These are phyloP conservation scores for Eutypella sp. DNA, from an alignment of 2,329 filamentous ascomycete species.

Conservation along the genomic window DNA sequence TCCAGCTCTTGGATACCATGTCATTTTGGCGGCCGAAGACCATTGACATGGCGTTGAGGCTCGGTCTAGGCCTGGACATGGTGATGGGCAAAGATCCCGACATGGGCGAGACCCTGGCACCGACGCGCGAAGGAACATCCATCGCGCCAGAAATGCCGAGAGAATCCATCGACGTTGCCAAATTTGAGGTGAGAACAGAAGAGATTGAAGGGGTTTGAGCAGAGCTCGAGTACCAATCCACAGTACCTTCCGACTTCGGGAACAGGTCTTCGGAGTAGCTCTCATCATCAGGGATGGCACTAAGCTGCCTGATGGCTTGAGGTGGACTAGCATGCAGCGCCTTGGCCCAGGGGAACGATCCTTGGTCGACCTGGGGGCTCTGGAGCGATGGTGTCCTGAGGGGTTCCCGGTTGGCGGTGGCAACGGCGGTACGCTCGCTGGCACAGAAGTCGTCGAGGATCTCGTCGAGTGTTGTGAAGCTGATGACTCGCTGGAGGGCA, in stretches of 20 bases:
- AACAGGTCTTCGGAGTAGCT: slow-evolving; percentile 83
- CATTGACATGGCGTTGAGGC: slow-evolving; percentile 66
- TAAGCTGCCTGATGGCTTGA: slow-evolving; percentile 73
- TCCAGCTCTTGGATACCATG: slow-evolving; percentile 95
- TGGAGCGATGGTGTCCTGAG: slow-evolving; percentile 93
- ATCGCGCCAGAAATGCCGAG: slow-evolving; percentile 50
- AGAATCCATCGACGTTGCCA: slow-evolving; percentile 78
- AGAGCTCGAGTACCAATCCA: slow-evolving; percentile 75
- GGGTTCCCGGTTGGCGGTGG: slow-evolving; percentile 88
- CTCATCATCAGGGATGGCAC: slow-evolving; percentile 75
- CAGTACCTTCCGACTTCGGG: slow-evolving; percentile 66
- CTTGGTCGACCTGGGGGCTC: slow-evolving; percentile 73
- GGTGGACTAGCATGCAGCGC: slow-evolving; percentile 73
- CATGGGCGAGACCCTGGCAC: slow-evolving; percentile 52
- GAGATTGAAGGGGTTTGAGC: slow-evolving; percentile 75
- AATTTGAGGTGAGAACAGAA: slow-evolving; percentile 76
- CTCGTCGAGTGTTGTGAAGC: slow-evolving; percentile 93
- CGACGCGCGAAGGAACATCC: slow-evolving; percentile 37
- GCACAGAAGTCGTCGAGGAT: slow-evolving; percentile 89
- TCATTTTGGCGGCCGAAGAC: slow-evolving; percentile 76
- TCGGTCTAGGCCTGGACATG: slow-evolving; percentile 69
- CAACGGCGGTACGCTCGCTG: slow-evolving; percentile 68
- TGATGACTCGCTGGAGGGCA: slow-evolving; percentile 73
- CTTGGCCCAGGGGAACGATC: slow-evolving; percentile 93
- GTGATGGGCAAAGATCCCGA: slow-evolving; percentile 72